These are phyloP conservation scores for Myxozyma neotropica DNA, from an alignment of 805 yeast species.

Conservation along the genomic window DNA sequence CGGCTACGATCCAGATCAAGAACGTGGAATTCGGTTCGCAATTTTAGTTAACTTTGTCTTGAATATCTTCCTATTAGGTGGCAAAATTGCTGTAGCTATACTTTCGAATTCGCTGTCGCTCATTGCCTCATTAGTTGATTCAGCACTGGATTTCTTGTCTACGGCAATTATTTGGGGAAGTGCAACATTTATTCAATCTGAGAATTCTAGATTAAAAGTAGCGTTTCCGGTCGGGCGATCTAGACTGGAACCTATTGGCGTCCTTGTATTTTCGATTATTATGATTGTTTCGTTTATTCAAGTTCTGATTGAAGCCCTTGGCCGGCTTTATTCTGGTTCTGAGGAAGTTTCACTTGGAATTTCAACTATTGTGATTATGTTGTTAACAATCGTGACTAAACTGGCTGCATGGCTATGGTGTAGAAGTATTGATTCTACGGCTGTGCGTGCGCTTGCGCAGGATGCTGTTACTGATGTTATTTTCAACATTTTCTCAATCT, in stretches of 20 bases:
- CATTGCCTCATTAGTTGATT: constrained; percentile 77
- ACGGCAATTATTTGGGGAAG: constrained; percentile 71
- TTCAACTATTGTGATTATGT: constrained; percentile 62
- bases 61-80: constrained; percentile 52
- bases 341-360: constrained; percentile 50
- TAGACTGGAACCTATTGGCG: constrained; percentile 77
- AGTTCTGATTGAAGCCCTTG: constrained; percentile 65
- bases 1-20: constrained; percentile 48
- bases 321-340: constrained; percentile 49
- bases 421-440: constrained; percentile 57
- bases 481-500: constrained; percentile 60
- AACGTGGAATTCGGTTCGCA: constrained; percentile 55
- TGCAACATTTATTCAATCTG: constrained; percentile 43
- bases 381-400: constrained; percentile 61
- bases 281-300: constrained; percentile 73
- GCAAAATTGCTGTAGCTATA: constrained; percentile 58
- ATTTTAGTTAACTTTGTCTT: constrained; percentile 64
- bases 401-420: constrained; percentile 67
- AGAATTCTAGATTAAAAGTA: not conserved
- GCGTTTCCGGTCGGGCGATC: constrained; percentile 66
- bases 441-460: constrained; percentile 77
- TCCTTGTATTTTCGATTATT: constrained; percentile 70
- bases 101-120: constrained; percentile 73
- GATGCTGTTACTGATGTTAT: constrained; percentile 79
- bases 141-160: constrained; percentile 72